These are phyloP conservation scores for Sporothrix protearum DNA, from an alignment of 2,329 filamentous ascomycete species.

Conservation along the genomic window DNA sequence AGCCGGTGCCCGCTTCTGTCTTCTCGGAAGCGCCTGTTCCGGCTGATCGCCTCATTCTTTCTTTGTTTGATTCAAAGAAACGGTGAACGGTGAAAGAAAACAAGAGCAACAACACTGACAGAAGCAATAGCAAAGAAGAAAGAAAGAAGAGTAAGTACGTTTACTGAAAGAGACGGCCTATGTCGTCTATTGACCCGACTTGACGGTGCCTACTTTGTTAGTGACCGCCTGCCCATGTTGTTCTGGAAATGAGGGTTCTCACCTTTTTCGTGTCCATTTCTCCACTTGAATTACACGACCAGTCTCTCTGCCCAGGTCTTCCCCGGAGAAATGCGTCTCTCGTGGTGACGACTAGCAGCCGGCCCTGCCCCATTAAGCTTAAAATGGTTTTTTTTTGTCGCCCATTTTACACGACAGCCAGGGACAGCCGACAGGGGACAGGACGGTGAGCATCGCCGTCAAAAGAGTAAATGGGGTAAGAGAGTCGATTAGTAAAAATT, in stretches of 20 bases:
- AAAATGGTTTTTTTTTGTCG: background rate
- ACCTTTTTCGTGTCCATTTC: background rate
- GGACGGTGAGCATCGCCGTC: background rate
- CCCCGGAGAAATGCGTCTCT: background rate
- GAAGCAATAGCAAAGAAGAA: background rate
- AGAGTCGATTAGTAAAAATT: background rate
- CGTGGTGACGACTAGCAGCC: background rate
- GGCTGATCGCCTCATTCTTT: background rate
- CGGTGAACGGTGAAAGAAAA: background rate
- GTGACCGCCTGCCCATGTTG: too few relatives aligned
- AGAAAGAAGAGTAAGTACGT: background rate
- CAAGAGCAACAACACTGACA: background rate
- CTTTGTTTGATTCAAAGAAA: background rate
- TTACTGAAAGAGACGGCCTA: background rate
- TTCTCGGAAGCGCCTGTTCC: constrained; percentile 3
- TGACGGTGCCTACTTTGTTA: background rate
- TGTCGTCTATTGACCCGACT: background rate
- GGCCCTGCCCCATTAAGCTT: background rate
- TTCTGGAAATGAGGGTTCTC: background rate
- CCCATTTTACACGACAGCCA: background rate
- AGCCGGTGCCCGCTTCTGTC: background rate
- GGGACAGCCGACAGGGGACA: background rate
- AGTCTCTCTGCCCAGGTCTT: background rate
- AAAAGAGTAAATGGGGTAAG: background rate
- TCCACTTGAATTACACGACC: background rate